These are phyloP conservation scores for Penicillium dipodomyicola DNA, from an alignment of 495 filamentous ascomycete species.

Conservation along the genomic window DNA sequence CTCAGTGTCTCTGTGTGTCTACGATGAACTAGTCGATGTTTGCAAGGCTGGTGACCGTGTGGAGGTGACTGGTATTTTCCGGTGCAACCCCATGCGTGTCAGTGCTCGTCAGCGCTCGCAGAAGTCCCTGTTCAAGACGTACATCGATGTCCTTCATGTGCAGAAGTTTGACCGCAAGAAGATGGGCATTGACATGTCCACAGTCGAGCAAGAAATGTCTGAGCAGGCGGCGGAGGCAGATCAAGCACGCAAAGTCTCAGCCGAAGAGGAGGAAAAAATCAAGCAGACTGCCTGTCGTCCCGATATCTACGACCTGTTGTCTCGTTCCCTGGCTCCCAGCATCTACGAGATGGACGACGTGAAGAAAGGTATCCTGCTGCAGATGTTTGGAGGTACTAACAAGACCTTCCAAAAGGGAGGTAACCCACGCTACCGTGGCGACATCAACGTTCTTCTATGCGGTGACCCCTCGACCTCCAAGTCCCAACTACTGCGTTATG, in stretches of 20 bases:
- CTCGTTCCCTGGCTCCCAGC: slow-evolving; percentile 88
- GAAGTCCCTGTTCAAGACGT: slow-evolving; percentile 96
- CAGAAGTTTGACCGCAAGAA: slow-evolving; percentile 95
- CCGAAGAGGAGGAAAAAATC: slow-evolving; percentile 93
- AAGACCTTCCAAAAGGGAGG: slow-evolving; percentile 97
- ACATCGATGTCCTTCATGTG: slow-evolving; percentile 90
- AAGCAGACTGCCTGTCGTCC: slow-evolving; percentile 72
- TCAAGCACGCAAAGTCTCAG: slow-evolving; percentile 75
- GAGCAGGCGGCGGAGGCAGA: slow-evolving; percentile 74
- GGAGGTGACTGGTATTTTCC: slow-evolving; percentile 95
- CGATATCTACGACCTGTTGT: slow-evolving; percentile 91
- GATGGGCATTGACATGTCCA: slow-evolving; percentile 86
- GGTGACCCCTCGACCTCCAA: slow-evolving; percentile 97
- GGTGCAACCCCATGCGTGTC: slow-evolving; percentile 89
- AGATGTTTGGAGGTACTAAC: slow-evolving; percentile 98
- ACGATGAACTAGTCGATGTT: slow-evolving; percentile 94
- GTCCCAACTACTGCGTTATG: slow-evolving; percentile 88
- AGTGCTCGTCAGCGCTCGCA: slow-evolving; percentile 90
- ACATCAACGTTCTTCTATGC: slow-evolving; percentile 95
- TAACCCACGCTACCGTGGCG: slow-evolving; percentile 90
- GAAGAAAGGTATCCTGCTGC: slow-evolving; percentile 95
- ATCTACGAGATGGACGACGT: slow-evolving; percentile 99
- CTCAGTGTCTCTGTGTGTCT: slow-evolving; percentile 93
- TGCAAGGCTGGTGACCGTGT: slow-evolving; percentile 97
- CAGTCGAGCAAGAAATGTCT: slow-evolving; percentile 79